Evolutionary conservation across 202 grass and related monocot genomes (phyloP), one percentile per base, ranked within the genome.

Genomic region (Alloteropsis angusta): DNA sequence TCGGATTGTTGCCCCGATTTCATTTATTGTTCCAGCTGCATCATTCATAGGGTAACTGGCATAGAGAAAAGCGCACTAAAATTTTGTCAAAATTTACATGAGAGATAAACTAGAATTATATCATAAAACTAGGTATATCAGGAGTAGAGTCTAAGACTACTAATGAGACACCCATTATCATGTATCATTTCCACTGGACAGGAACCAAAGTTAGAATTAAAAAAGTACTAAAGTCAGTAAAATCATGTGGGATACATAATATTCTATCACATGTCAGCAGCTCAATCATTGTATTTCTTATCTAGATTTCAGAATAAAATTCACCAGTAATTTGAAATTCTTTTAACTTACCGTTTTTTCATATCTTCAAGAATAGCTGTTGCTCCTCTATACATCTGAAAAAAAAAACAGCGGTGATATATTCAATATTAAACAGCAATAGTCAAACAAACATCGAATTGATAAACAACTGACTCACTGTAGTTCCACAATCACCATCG

Each of bases 311-410:
- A 43, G 63, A 68, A 45, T 8, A 68, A 68, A 68, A 23, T 17
- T 19, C 28, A 18, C 15, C 44, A 50, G 34, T 34, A 47, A 3
- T 12, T 70, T 70, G 67, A 34, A 70, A 65, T 60, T 7, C 5
- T 38, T 82, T 35, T 53, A 62, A 60, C 80, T 86, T 85, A 99
- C 96, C 88, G 79, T 49, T 91, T 90, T 79, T 90, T 99, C 90
- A 99, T 91, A 81, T 96, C 96, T 74, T 96, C 96, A 87, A 99
- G 90, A 86, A 99, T 90, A 91, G 88, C 82, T 83, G 67, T 59
- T 78, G 96, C 96, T 75, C 96, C 96, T 86, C 90, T 89, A 86
- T 93, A 89, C 92, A 99, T 96, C 96, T 99, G 92, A 60, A 91
- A 84, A 30, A 84, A 30, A 30, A 85, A 89, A 52, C 16, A 86